Evolutionary conservation across 2,329 filamentous ascomycete genomes (phyloP).

Genomic region (Alternaria novae-zelandiae): DNA sequence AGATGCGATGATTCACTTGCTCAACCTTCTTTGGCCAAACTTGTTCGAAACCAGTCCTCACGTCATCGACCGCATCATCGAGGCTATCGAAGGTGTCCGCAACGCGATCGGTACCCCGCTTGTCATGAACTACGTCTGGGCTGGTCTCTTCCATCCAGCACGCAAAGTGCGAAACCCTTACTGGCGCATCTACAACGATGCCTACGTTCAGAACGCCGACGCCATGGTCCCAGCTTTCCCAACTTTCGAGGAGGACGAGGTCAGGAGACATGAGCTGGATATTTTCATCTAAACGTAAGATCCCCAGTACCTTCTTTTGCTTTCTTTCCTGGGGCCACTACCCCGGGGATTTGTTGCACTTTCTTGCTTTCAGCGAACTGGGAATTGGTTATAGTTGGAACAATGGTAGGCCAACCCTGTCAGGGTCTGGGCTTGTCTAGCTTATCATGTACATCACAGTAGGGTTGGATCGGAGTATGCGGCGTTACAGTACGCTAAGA

Average conservation of each 20-base stretch:
- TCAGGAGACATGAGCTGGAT: conserved; percentile 79
- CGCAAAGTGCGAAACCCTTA: conserved; percentile 93
- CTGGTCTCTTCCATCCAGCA: conserved; percentile 94
- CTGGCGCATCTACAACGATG: conserved; percentile 96
- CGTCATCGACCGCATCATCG: conserved; percentile 97
- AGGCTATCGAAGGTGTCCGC: conserved; percentile 94
- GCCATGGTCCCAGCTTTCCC: conserved; percentile 97
- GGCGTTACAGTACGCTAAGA: conserved; percentile 11
- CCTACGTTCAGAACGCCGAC: conserved; percentile 92
- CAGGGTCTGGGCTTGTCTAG: conserved; percentile 3
- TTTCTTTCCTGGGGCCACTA: background rate
- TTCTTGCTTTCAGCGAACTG: conserved; percentile 2
- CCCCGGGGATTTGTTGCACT: conserved; percentile 2
- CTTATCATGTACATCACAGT: conserved; percentile 21
- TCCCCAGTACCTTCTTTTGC: background rate
- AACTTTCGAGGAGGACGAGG: conserved; percentile 77
- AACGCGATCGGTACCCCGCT: conserved; percentile 91
- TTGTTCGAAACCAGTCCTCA: conserved; percentile 97
- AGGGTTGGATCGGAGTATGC: conserved; percentile 13
- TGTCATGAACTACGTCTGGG: conserved; percentile 98
- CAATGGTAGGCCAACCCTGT: conserved; percentile 1
- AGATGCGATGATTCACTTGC: conserved; percentile 96
- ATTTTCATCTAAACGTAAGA: conserved; percentile 72
- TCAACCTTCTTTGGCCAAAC: conserved; percentile 96
- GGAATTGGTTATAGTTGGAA: conserved; percentile 5